Percentiles rank a stretch among this genome's conserved stretches.
Evolutionary conservation across 768 basidiomycete species (phyloP).

Genomic region (Agaricus subrufescens): DNA sequence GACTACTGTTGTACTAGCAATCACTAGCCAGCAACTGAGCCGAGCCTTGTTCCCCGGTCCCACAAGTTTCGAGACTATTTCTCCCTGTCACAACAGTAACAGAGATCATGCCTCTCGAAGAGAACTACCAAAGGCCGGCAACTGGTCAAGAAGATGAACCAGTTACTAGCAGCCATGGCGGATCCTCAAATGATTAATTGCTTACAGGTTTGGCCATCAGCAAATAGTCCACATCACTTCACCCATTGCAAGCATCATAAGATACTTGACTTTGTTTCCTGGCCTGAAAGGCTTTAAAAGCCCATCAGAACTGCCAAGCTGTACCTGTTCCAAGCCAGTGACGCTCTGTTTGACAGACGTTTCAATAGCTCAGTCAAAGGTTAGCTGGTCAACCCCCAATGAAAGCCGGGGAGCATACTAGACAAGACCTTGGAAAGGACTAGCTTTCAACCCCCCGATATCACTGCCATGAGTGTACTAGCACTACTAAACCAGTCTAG

Average conservation of each 20-base stretch:
- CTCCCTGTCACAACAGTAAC: slow-evolving; percentile 24
- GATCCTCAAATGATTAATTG: slow-evolving; percentile 32
- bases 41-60: slow-evolving; percentile 41
- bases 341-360: slow-evolving; percentile 26
- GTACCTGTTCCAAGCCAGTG: slow-evolving; percentile 28
- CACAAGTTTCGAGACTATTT: slow-evolving; percentile 36
- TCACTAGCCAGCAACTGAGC: slow-evolving; percentile 20
- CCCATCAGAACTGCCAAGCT: slow-evolving; percentile 9
- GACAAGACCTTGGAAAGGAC: slow-evolving; percentile 7
- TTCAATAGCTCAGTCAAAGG: slow-evolving; percentile 28
- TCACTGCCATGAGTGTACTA: background rate
- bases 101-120: slow-evolving; percentile 29
- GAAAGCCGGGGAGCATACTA: slow-evolving; percentile 16
- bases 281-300: too few species aligned
- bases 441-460: slow-evolving; percentile 1
- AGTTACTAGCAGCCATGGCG: slow-evolving; percentile 24
- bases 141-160: slow-evolving; percentile 11
- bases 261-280: slow-evolving; percentile 14
- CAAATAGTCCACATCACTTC: slow-evolving; percentile 34
- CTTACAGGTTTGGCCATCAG: slow-evolving; percentile 33
- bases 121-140: slow-evolving; percentile 33
- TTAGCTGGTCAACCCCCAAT: slow-evolving; percentile 25
- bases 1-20: background rate
- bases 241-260: slow-evolving; percentile 23
- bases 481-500: background rate